phyloP scores from a whole-genome alignment of 2,329 filamentous ascomycete genomes.

The Penicillium occitanis region DNA sequence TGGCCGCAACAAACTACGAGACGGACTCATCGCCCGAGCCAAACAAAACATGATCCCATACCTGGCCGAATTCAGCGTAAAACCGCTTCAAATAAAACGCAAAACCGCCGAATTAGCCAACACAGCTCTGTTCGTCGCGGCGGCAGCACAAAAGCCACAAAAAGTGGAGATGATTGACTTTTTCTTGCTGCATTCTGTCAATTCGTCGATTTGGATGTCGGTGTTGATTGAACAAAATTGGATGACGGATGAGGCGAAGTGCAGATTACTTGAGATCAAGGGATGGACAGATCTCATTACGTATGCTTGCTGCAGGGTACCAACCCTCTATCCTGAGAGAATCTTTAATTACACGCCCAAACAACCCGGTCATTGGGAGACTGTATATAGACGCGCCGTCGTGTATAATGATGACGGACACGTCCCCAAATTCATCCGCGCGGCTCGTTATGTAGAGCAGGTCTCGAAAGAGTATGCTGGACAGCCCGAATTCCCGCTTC shows the following conservation, averaged over 20 bases:
- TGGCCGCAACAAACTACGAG: neutral
- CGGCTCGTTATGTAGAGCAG: neutral
- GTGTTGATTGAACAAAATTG: neutral
- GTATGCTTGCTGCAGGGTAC: neutral
- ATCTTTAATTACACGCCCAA: neutral
- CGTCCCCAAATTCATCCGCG: neutral
- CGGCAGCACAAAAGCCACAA: neutral
- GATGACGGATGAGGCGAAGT: neutral
- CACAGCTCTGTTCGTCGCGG: neutral
- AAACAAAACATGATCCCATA: neutral
- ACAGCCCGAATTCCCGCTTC: neutral
- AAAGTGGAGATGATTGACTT: neutral
- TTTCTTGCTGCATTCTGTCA: neutral
- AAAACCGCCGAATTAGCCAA: neutral
- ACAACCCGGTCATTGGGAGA: neutral
- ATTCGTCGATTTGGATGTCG: neutral
- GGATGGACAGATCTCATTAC: neutral
- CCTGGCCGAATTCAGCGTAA: neutral
- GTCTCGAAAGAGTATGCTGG: neutral
- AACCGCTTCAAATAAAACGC: neutral
- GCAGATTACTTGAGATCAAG: neutral
- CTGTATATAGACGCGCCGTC: neutral
- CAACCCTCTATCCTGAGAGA: neutral
- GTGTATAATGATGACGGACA: neutral
- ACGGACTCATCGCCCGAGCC: neutral